phyloP scores from a whole-genome alignment of 1,139 yeast genomes.

The Yamadazyma oceani region DNA sequence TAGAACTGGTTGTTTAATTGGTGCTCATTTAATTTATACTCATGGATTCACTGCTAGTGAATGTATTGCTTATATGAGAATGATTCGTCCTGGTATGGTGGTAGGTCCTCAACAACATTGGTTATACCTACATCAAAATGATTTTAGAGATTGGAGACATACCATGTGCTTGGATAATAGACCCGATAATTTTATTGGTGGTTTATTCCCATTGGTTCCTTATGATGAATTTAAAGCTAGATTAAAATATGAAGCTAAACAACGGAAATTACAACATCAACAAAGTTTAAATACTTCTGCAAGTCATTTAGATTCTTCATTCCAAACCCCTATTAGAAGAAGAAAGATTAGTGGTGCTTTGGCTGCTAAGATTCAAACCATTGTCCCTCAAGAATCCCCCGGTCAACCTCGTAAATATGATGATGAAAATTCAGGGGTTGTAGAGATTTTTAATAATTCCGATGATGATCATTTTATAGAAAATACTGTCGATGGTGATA shows the following conservation, averaged over 20 bases:
- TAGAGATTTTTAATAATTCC: slow-evolving; percentile 33
- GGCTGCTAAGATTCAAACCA: slow-evolving; percentile 66
- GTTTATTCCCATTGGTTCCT: slow-evolving; percentile 68
- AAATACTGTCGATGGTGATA: slow-evolving; percentile 12
- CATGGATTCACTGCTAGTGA: slow-evolving; percentile 97
- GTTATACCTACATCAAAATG: slow-evolving; percentile 93
- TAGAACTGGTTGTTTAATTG: slow-evolving; percentile 95
- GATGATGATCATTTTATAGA: slow-evolving; percentile 31
- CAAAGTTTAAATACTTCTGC: slow-evolving; percentile 31
- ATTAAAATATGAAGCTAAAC: slow-evolving; percentile 47
- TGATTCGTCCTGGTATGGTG: slow-evolving; percentile 98
- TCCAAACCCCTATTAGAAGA: slow-evolving; percentile 74
- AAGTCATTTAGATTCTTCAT: slow-evolving; percentile 42
- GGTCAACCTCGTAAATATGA: slow-evolving; percentile 91
- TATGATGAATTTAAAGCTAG: slow-evolving; percentile 53
- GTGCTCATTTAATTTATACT: slow-evolving; percentile 93
- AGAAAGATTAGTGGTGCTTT: slow-evolving; percentile 69
- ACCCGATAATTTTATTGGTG: slow-evolving; percentile 75
- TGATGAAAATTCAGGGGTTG: slow-evolving; percentile 28
- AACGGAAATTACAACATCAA: slow-evolving; percentile 38
- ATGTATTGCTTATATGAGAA: slow-evolving; percentile 94
- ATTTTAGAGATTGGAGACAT: slow-evolving; percentile 92
- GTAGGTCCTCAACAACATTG: slow-evolving; percentile 99
- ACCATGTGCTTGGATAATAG: slow-evolving; percentile 80
- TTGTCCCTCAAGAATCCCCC: slow-evolving; percentile 89